Base-by-base conservation (phyloP, 208 protist species). In the Acanthamoeba sp. region DNA sequence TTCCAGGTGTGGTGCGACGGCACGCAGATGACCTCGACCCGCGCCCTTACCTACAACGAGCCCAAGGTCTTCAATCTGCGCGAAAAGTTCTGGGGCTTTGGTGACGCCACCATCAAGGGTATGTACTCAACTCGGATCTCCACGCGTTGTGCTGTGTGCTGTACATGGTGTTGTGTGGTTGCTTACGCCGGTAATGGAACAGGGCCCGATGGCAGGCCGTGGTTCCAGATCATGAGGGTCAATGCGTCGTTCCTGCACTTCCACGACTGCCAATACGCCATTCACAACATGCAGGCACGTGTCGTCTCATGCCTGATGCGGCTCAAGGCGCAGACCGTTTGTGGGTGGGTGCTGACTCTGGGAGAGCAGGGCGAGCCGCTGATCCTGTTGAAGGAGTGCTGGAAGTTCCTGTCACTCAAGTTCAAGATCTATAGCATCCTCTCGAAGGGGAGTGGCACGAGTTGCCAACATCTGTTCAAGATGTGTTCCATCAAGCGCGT, bases 401-500 rank as follows among this genome's bases (percentile, higher is more conserved):
- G 24, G 29, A 88, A 88, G 34, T 88, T 88, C 52, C n/a, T 88
- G 34, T 22, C 80, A 24, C 34, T 29, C n/a, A 88, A 88, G 36
- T 88, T 42, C 80, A 88, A 88, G 52, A 88, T 88, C 18, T 88
- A 88, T 27, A 88, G 80, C 80, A 88, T 88, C 29, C 16, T 88
- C n/a, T 27, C 80, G 22, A 14, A 62, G 55, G 48, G 27, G 34
- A 14, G 48, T 20, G 42, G 80, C 32, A 9, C n/a, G 34, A 48
- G 45, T 22, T 40, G 40, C 27, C 76, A 48, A 24, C 80, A 57
- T 40, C 55, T 88, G 80, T 88, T 88, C 80, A 88, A 88, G 80
- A 88, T 88, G 80, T 88, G 80, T 12, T 88, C 80, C 42, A 88
- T 88, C 80, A 88, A 52, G 45, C 80, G 80, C 14, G 80, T 88